phyloP scores from a whole-genome alignment of 768 basidiomycete genomes.

The Kwoniella heveanensis region DNA sequence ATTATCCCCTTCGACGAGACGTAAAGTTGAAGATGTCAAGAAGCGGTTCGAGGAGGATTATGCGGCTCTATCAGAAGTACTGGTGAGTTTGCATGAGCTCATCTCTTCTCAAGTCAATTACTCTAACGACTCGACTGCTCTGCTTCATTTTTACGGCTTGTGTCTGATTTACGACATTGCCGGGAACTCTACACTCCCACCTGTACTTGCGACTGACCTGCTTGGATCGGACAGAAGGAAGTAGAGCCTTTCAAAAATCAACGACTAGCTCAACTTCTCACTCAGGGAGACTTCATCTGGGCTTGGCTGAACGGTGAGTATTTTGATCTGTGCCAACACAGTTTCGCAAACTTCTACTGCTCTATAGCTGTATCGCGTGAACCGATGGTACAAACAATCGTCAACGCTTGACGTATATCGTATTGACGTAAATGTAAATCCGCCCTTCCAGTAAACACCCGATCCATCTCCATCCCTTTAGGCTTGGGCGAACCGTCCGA shows the following conservation, averaged over 20 bases:
- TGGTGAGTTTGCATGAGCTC: conserved; percentile 42
- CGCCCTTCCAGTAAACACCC: conserved; percentile 87
- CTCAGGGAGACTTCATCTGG: conserved; percentile 69
- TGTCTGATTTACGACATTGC: no score
- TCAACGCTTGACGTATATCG: no score
- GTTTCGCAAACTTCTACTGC: no score
- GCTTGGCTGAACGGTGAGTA: conserved; percentile 82
- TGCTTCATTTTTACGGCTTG: no score
- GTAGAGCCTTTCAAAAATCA: conserved; percentile 30
- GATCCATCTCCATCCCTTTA: conserved; percentile 67
- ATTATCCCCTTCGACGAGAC: conserved; percentile 25
- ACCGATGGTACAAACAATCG: no score
- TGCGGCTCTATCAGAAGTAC: conserved; percentile 23
- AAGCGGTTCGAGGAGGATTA: conserved; percentile 46
- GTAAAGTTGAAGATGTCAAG: conserved; percentile 45
- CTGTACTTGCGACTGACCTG: no score
- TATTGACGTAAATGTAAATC: no score
- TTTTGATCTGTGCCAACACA: no score
- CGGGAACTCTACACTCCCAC: no score
- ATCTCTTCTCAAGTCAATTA: no score
- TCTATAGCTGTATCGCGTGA: no score
- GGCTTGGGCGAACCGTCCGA: conserved; percentile 60
- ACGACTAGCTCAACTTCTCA: conserved; percentile 23
- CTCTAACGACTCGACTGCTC: no score
- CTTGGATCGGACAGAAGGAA: conserved; percentile 11